phyloP scores from a whole-genome alignment of 164 flowering plant species.

The Stephania yunnanensis region DNA sequence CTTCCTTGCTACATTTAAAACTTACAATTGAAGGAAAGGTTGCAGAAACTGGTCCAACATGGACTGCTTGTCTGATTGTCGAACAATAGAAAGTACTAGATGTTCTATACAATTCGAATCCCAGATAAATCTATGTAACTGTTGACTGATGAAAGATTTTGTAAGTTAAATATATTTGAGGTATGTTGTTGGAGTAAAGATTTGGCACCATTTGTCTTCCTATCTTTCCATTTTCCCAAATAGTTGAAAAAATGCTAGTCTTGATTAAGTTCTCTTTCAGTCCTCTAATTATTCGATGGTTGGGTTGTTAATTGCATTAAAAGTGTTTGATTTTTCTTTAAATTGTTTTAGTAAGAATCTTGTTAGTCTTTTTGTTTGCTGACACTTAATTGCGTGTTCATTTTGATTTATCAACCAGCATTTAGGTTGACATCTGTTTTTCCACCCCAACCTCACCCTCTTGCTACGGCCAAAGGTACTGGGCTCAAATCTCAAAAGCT shows the following conservation, averaged over 20 bases:
- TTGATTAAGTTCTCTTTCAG: not conserved
- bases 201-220: too few relatives aligned
- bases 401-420: conserved; percentile 42
- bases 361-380: not conserved
- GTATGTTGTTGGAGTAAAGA: too few relatives aligned
- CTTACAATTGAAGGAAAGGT: not conserved
- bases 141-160: too few relatives aligned
- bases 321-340: not conserved
- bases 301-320: not conserved
- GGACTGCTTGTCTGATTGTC: not conserved
- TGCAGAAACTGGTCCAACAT: not conserved
- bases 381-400: not conserved
- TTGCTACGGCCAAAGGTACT: conserved; percentile 45
- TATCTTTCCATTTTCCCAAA: not conserved
- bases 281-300: not conserved
- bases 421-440: conserved; percentile 81
- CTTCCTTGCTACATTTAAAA: not conserved
- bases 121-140: too few relatives aligned
- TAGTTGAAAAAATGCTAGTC: not conserved
- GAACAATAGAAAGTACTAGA: not conserved
- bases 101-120: too few relatives aligned
- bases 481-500: conserved; percentile 28
- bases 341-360: not conserved
- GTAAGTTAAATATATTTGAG: too few relatives aligned
- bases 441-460: conserved; percentile 84